Evolutionary conservation across 768 basidiomycete genomes (phyloP), one percentile per base, ranked within the genome.

Genomic region (Pulveroboletus sp.): DNA sequence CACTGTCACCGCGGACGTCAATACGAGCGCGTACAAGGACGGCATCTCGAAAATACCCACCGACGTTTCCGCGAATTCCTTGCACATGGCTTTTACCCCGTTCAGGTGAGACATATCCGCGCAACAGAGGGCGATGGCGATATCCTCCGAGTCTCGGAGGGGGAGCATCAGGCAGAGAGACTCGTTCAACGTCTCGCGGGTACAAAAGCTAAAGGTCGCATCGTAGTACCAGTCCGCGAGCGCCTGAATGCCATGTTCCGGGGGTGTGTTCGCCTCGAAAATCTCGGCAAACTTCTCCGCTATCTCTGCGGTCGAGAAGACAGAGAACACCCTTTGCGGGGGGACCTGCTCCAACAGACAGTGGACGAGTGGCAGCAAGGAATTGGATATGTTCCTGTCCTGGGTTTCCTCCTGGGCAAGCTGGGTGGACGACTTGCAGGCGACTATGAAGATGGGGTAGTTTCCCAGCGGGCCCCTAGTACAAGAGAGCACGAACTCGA

Each of bases 141-240:
- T 6, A 17, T 61, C 59, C 14, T 55, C 51, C 1, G 46, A 15
- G 10, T 14, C 39, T 6, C 41, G 15, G n/a, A 52, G 35, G 5
- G 43, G 27, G 7, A 39, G 17, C 0, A 31, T n/a, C 8, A 39
- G 8, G 3, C 18, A 8, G 8, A 50, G 21, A 5, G 46, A 56
- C 6, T 55, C 52, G 2, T 54, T 51, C 27, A 82, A 55, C 2
- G 79, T 76, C 2, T 63, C 40, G 8, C 38, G 51, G 0, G 82
- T 84, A 61, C 82, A 83, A 52, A 71, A 78, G 7, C 78, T 72
- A 45, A 85, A 73, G 15, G 71, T 78, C 1, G 85, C 81, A 26
- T 76, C 75, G 51, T 89, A 89, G 56, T 86, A 89, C 0, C 81
- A 77, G 0, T 48, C 30, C 35, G 71, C 56, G 38, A 62, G 44